Conservation (phyloP, 345 rosid genomes). For the Erysimum cheiranthoides region DNA sequence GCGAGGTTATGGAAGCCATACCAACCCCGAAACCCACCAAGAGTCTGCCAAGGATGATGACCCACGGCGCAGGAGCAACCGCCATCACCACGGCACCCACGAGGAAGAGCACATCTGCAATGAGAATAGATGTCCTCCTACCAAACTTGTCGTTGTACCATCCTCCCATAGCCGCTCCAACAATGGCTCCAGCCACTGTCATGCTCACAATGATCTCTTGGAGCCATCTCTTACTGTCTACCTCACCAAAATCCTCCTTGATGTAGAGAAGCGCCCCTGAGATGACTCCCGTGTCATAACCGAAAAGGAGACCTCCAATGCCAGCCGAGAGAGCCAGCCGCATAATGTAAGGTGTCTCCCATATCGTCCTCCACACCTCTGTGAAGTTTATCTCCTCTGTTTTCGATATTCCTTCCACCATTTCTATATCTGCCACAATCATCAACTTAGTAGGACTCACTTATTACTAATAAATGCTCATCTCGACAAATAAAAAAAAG, state of each 20-base stretch:
- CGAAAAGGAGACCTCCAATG: constrained; percentile 90
- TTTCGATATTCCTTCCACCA: constrained; percentile 64
- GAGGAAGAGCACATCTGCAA: constrained; percentile 69
- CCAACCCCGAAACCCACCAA: constrained; percentile 91
- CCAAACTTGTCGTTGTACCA: constrained; percentile 77
- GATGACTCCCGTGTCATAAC: constrained; percentile 95
- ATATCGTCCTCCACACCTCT: constrained; percentile 66
- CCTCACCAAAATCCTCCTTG: constrained; percentile 66
- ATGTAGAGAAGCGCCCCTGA: constrained; percentile 90
- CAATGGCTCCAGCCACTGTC: constrained; percentile 83
- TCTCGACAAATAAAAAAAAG: neutral
- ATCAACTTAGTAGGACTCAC: neutral
- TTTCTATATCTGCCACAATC: constrained; percentile 22
- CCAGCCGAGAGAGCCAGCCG: constrained; percentile 86
- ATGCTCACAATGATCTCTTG: constrained; percentile 81
- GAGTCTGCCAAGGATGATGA: constrained; percentile 72
- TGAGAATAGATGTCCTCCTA: constrained; percentile 60
- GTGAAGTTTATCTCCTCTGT: constrained; percentile 69
- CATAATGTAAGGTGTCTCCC: constrained; percentile 81
- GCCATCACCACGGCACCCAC: constrained; percentile 77
- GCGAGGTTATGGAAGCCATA: constrained; percentile 94
- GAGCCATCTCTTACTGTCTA: constrained; percentile 65
- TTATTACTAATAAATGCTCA: neutral
- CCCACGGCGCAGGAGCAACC: constrained; percentile 66
- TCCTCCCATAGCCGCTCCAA: constrained; percentile 87